Evolutionary conservation across 352 stramenopile species (phyloP), one percentile per base, ranked within the genome.

Genomic region (Phytopythium mirpurense): DNA sequence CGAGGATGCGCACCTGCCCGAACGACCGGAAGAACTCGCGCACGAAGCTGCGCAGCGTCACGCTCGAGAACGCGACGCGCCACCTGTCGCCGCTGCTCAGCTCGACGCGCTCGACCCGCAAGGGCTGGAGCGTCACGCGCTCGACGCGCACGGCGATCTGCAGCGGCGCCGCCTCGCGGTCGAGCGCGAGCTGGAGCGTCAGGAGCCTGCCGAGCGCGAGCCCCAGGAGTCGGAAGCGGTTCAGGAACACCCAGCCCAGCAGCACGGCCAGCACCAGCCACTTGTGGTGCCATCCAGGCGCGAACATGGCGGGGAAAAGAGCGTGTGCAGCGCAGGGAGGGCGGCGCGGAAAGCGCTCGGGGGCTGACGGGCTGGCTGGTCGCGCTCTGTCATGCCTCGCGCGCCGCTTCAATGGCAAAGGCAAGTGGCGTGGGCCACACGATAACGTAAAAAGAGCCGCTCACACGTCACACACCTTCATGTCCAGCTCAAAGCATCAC

Each of bases 1-100:
- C 59, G 35, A 76, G 71, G 31, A 90, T 81, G 46, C 86, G 88
- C n/a, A 76, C 74, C 49, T 85, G 77, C 9, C 76, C 75, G 53
- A 88, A 90, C 23, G 77, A 90, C 43, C 74, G 72, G 40, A 90
- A 86, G 47, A 88, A 90, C 23, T 72, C 75, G 36, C 68, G 68
- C 15, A 90, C 65, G 27, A 74, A 68, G 36, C 58, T 85, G 55
- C 69, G 59, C 9, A 86, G 53, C 24, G 67, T 64, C 24, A 90
- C 63, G 36, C 62, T 68, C 3, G 77, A 71, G 24, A 83, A 70
- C 29, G 74, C 55, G 12, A 86, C 8, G 26, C 67, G 65, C 64
- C 72, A 87, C 27, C 31, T 41, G 0, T 31, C 57, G 19, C 70
- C 48, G 31, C 45, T 60, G 18, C 61, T 59, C 14, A 90, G 34